These are phyloP conservation scores for Bipolaris zeicola DNA, from an alignment of 2,329 filamentous ascomycete genomes.

Conservation along the genomic window DNA sequence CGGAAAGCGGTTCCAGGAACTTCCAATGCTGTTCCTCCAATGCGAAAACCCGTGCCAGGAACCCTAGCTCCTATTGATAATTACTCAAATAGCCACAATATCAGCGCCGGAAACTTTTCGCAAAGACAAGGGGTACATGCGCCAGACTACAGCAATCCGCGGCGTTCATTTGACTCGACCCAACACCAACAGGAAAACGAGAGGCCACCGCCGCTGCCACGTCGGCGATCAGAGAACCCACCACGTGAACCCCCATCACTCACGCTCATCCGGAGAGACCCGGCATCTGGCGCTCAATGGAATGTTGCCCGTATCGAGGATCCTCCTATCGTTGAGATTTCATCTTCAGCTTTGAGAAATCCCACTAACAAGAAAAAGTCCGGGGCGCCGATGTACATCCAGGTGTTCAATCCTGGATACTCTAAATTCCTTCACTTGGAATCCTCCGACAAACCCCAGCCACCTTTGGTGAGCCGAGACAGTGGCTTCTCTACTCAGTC, in stretches of 20 bases:
- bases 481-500: conserved; percentile 24
- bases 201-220: conserved; percentile 25
- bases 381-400: conserved; percentile 56
- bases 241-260: conserved; percentile 37
- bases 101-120: conserved; percentile 25
- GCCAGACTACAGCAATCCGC: conserved; percentile 26
- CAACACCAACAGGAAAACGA: conserved; percentile 30
- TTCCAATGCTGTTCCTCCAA: conserved; percentile 16
- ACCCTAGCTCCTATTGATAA: conserved; percentile 34
- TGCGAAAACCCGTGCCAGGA: conserved; percentile 37
- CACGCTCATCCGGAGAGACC: conserved; percentile 59
- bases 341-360: conserved; percentile 49
- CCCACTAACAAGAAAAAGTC: conserved; percentile 41
- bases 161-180: conserved; percentile 33
- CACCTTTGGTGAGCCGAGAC: conserved; percentile 18
- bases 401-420: conserved; percentile 66
- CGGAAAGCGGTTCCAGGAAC: conserved; percentile 37
- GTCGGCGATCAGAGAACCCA: conserved; percentile 28
- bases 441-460: conserved; percentile 20
- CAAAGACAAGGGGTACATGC: conserved; percentile 23
- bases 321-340: conserved; percentile 51
- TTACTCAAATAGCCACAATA: conserved; percentile 38
- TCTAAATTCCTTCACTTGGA: conserved; percentile 57
- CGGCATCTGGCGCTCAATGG: conserved; percentile 56
- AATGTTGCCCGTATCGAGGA: conserved; percentile 58